Evolutionary conservation across 2,329 filamentous ascomycete species (phyloP).

Genomic region (Diaporthe batatas): DNA sequence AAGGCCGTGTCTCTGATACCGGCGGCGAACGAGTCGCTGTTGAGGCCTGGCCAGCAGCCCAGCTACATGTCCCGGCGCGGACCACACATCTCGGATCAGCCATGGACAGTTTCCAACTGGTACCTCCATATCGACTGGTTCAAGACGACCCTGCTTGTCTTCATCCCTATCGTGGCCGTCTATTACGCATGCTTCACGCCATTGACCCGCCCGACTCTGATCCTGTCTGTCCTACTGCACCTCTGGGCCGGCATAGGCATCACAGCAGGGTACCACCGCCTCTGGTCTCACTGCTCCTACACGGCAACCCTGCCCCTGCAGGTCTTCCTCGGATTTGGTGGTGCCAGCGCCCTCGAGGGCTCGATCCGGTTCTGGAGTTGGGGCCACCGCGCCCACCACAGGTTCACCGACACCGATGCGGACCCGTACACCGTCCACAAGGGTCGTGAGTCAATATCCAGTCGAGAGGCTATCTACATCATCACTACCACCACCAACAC

Average conservation of each 20-base stretch:
- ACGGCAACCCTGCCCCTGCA: slow-evolving; percentile 81
- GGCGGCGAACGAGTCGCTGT: slow-evolving; percentile 12
- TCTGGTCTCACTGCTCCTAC: slow-evolving; percentile 90
- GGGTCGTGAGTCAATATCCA: slow-evolving; percentile 60
- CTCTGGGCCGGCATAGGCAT: slow-evolving; percentile 87
- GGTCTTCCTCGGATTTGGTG: slow-evolving; percentile 84
- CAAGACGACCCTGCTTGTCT: slow-evolving; percentile 34
- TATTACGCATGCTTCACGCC: slow-evolving; percentile 31
- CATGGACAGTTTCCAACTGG: slow-evolving; percentile 37
- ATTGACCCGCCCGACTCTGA: slow-evolving; percentile 30
- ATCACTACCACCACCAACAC: not conserved
- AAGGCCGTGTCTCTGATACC: slow-evolving; percentile 10
- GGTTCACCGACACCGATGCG: slow-evolving; percentile 93
- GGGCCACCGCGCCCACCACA: slow-evolving; percentile 86
- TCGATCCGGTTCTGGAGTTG: slow-evolving; percentile 92
- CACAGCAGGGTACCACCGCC: slow-evolving; percentile 83
- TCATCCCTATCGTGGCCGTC: slow-evolving; percentile 22
- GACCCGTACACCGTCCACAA: slow-evolving; percentile 93
- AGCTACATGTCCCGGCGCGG: slow-evolving; percentile 29
- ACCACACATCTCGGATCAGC: slow-evolving; percentile 36
- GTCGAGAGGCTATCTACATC: not conserved
- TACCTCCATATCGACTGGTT: slow-evolving; percentile 37
- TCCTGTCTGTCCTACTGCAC: slow-evolving; percentile 77
- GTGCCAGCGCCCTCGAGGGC: slow-evolving; percentile 86
- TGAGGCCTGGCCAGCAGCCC: slow-evolving; percentile 13